These are phyloP conservation scores for Stenogyne calaminthoides DNA, from an alignment of 305 asterid species.

Conservation along the genomic window DNA sequence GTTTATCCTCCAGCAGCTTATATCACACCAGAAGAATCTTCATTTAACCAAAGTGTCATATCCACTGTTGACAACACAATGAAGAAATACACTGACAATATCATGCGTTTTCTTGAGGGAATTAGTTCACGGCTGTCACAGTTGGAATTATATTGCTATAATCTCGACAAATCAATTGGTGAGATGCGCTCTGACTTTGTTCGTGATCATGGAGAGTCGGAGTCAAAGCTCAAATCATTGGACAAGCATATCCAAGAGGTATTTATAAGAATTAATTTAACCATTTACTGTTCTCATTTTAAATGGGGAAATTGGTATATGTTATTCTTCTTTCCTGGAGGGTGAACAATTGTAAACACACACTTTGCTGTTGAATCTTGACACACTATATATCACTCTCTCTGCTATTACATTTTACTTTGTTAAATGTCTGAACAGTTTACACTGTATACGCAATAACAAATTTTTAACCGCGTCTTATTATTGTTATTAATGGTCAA, in stretches of 20 bases:
- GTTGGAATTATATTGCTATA: slow-evolving; percentile 72
- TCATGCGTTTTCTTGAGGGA: slow-evolving; percentile 94
- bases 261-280: slow-evolving; percentile 19
- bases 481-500: no score
- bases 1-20: slow-evolving; percentile 60
- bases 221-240: slow-evolving; percentile 72
- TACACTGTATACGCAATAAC: no score
- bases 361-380: background rate
- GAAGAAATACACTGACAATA: slow-evolving; percentile 83
- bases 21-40: slow-evolving; percentile 77
- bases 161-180: slow-evolving; percentile 84
- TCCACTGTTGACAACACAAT: slow-evolving; percentile 70
- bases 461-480: no score
- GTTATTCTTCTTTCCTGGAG: background rate
- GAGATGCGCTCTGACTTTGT: slow-evolving; percentile 83
- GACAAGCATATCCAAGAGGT: slow-evolving; percentile 92
- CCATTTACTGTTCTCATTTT: background rate
- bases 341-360: background rate
- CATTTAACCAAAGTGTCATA: slow-evolving; percentile 64
- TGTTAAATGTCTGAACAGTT: no score
- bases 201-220: slow-evolving; percentile 78
- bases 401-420: no score
- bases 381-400: no score
- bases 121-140: slow-evolving; percentile 83
- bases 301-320: background rate